Base-by-base conservation (phyloP, 495 filamentous ascomycete genomes). In the Penicillium silybi region DNA sequence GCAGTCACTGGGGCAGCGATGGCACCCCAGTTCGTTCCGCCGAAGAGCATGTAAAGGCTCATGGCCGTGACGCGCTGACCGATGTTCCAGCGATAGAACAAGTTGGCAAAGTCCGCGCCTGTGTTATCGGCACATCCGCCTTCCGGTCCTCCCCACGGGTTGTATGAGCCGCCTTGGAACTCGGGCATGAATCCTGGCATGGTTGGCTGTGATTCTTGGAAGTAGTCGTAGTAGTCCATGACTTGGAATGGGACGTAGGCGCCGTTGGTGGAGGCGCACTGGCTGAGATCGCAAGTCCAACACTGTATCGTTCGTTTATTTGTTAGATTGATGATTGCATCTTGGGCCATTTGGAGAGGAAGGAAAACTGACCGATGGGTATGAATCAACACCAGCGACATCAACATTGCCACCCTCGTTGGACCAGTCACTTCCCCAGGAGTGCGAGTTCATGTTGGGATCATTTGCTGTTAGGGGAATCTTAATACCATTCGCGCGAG, bases 151-250 rank as follows among this genome's bases (percentile, higher is more conserved):
- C 75, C 78, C 82, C 82, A 85, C 11, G 81, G 80, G 58, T 82
- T 82, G 53, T 81, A 85, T 7, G 71, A 75, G n/a, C 82, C 82
- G 19, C 82, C 82, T 58, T 85, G 82, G 61, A 85, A 85, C 56
- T 85, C 82, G 15, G 79, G 79, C 63, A 85, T 72, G 64, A 83
- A 84, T 7, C 63, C 70, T 0, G 82, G 82, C 58, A 80, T 73
- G 26, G 75, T 76, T 9, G 77, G 75, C 11, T 75, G 66, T 4
- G 71, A 65, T 50, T 75, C 66, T 49, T 73, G 65, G 63, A 80
- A 84, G 69, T 80, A 84, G 56, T 80, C 72, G 48, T 79, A 80
- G 50, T 81, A 80, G 43, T 78, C 65, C 22, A 75, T 53, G 0
- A 74, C 68, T 41, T 74, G 65, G 64, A 79, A 83, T 8, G 78